Evolutionary conservation across 2,329 filamentous ascomycete genomes (phyloP), one percentile per base, ranked within the genome.

Genomic region (Fusarium buharicum): DNA sequence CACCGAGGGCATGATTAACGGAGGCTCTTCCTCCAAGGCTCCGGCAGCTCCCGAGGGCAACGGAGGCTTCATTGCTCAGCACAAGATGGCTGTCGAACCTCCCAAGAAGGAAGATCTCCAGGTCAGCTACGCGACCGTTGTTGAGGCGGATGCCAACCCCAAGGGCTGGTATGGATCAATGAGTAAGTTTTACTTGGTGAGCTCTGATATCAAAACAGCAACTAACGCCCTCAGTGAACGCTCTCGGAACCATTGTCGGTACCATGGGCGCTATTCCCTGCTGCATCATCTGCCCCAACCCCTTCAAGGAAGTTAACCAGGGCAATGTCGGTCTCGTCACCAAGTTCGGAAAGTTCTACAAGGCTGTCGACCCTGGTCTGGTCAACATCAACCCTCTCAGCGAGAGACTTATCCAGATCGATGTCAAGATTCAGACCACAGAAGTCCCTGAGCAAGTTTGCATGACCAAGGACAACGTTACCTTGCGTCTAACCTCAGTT

Each of bases 381-480:
- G 92, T 98, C 77, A 96, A 96, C 82, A 89, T 99, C 83, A 99
- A 99, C 81, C 94, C 94, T 4, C 87, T 98, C 50, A 94, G 90
- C 71, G 95, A 99, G 82, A 86, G 84, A 55, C 84, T 99, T 37
- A 89, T 92, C 68, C 92, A 96, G 72, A 90, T 99, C 74, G 95
- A 99, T 76, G 95, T 99, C 80, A 99, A 98, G 87, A 97, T 98
- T 70, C 95, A 99, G 81, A 97, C 97, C 66, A 92, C 96, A 76
- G 90, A 99, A 82, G 95, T 99, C 20, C 94, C 94, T 16, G 88
- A 93, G 79, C 95, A 99, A 79, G 88, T 94, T 62, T 98, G 95
- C 84, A 99, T 99, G 93, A 99, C 95, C 76, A 98, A 98, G 82
- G 95, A 99, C 83, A 99, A 99, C 72, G 95, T 98, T 64, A 96